Base-by-base conservation (phyloP, 2,329 filamentous ascomycete genomes). In the Colletotrichum liaoningense region DNA sequence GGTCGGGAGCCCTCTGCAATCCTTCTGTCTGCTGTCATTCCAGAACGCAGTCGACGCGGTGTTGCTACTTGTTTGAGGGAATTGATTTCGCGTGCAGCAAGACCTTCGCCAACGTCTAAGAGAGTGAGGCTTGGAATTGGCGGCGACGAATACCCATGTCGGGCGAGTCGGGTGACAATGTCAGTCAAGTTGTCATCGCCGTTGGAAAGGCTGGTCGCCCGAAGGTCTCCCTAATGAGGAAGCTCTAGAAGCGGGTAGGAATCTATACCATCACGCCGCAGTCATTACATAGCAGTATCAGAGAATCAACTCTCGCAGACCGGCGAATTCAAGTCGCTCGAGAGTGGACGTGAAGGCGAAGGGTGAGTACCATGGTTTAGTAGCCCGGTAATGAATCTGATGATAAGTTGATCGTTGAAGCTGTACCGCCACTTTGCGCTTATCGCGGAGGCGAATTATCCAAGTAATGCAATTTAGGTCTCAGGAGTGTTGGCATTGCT, bases 31-130 rank as follows among this genome's bases (percentile, higher is more conserved):
- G 33, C 46, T 49, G 55, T 28, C 38, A 6, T 42, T 42, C 38
- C 38, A 42, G 38, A 42, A 42, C 38, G 38, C 16, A 19, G 14
- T 57, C 33, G 28, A 11, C 52, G 67, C 67, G 60, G 70, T 65
- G 60, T 26, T n/a, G 5, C 33, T 5, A 11, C 19, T 3, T 22
- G 19, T 22, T 35, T n/a, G 66, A 69, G 24, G 42, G 55, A 56
- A 67, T 55, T 73, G 60, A 69, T 65, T 55, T 46, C 55, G 35
- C n/a, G 28, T 62, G 55, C 58, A 69, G 66, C 24, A 35, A 28
- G 42, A 42, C 22, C 14, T 54, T 38, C 16, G 30, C 54, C 16
- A 28, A 59, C 62, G 67, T 66, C 55, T 35, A 12, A 59, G 55
- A 42, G 63, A 19, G 19, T 33, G 62, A 55, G 22, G 19, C 28